Base-by-base conservation (phyloP, 176 grass and related monocot species). In the Zea luxurians region DNA sequence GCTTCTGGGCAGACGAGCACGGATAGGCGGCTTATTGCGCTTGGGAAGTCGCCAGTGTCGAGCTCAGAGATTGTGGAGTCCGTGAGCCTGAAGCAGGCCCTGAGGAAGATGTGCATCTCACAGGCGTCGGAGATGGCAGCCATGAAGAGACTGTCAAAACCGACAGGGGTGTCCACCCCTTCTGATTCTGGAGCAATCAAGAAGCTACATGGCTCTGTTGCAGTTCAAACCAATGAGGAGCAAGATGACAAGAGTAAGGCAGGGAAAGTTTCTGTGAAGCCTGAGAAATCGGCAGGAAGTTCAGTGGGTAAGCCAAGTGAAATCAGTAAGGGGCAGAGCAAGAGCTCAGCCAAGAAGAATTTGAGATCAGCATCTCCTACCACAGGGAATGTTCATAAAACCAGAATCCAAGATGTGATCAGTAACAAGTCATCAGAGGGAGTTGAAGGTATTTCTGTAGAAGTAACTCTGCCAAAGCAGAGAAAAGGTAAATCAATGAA, bases 121-220 rank as follows among this genome's bases (percentile, higher is more conserved):
- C 96, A 99, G 78, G 96, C 96, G 0, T 99, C 96, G 2, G 96
- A 99, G 88, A 99, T 99, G 96, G 96, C 96, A 1, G 88, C 96
- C 66, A 77, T 93, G 92, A 99, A 99, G 84, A 90, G 90, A 72
- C 54, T 88, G 68, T 20, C 85, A 0, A 98, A 92, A 58, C 80
- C 87, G 1, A 59, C 74, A 1, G 80, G 68, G 12, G 44, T 70
- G 17, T 79, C 86, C 0, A 87, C 43, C 4, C 16, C 75, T 6
- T 73, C 88, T 53, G 84, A 99, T 79, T 74, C 96, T 72, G 92
- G 80, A 55, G 69, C 42, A 1, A 83, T 95, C 66, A 93, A 89
- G 82, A 94, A 86, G 86, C 85, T 96, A 18, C 86, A 91, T 71
- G 53, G 86, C 4, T 65, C 92, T 16, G 86, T 68, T 18, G 81